phyloP scores from a whole-genome alignment of 2,329 filamentous ascomycete genomes.

The Tolypocladium sp. region DNA sequence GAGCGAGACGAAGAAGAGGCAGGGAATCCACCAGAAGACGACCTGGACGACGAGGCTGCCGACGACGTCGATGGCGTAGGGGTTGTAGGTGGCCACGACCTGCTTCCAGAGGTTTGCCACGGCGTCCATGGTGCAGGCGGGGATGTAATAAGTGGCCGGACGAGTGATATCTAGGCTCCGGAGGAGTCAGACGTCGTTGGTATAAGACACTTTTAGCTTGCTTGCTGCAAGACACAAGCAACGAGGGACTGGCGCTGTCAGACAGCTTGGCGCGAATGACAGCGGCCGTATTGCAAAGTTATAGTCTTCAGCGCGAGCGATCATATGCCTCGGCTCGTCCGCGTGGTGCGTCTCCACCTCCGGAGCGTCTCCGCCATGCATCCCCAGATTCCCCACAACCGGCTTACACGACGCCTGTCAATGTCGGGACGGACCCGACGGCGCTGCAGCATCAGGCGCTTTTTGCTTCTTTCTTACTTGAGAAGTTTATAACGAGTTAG shows the following conservation, averaged over 20 bases:
- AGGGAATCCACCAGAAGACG: constrained; percentile 37
- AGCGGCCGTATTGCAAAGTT: not conserved
- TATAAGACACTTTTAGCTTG: not conserved
- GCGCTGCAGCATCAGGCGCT: not conserved
- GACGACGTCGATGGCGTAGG: constrained; percentile 27
- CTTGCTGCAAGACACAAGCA: not conserved
- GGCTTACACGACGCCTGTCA: not conserved
- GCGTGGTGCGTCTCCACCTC: not conserved
- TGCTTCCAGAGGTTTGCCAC: constrained; percentile 9
- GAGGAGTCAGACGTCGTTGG: not conserved
- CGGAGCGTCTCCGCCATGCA: not conserved
- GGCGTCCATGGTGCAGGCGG: not conserved
- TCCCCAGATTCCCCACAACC: not conserved
- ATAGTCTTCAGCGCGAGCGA: not conserved
- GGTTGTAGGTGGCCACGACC: constrained; percentile 14
- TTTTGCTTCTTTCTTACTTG: not conserved
- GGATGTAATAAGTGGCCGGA: not conserved
- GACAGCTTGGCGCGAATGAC: not conserved
- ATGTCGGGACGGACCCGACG: not conserved
- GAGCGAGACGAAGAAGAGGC: constrained; percentile 30
- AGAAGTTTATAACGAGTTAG: not conserved
- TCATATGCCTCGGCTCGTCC: not conserved
- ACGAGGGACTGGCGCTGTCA: not conserved
- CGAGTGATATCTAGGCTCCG: not conserved
- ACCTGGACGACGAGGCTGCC: constrained; percentile 30